Base-by-base conservation (phyloP, 2,329 filamentous ascomycete genomes). In the Trichoderma sp. region DNA sequence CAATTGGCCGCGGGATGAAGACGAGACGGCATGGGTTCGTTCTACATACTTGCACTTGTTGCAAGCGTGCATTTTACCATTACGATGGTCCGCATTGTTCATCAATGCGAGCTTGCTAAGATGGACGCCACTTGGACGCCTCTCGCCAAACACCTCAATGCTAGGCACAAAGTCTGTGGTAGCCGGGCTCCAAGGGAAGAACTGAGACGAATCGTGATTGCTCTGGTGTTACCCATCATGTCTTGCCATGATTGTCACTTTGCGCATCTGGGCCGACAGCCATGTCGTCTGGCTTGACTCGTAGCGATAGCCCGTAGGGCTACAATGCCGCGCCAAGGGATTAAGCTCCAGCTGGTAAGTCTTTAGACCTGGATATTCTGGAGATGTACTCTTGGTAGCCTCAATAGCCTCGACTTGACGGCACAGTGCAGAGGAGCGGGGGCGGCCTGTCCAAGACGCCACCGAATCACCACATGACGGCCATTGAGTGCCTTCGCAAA, bases 381-480 rank as follows among this genome's bases (percentile, higher is more conserved):
- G 53, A 61, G 28, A 43, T 32, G 66, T n/a, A 53, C 28, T 21
- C 34, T 24, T 26, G 68, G 68, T 61, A 43, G 34, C 66, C 43
- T 65, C 51, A 51, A 65, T 64, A 60, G 61, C 51, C 62, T 71
- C 36, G 69, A 71, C 69, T 58, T 64, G 69, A 58, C 18, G n/a
- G 51, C 69, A 71, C 69, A 71, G 69, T 71, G 69, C 51, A 71
- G 8, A 43, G 15, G 24, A 32, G 53, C 61, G 60, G 69, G 62
- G 69, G 34, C 51, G 30, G 51, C 47, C 57, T 24, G 51, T 26
- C 30, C 34, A 58, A 53, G 62, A 43, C 69, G 69, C 69, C 69
- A 71, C 69, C 69, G 64, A 65, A 57, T 71, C 69, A 71, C 69
- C 32, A 34, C 69, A 65, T 65, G 69, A 65, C 61, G 69, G 64